phyloP scores from a whole-genome alignment of 2,329 filamentous ascomycete genomes.

The Diaporthe sp. region DNA sequence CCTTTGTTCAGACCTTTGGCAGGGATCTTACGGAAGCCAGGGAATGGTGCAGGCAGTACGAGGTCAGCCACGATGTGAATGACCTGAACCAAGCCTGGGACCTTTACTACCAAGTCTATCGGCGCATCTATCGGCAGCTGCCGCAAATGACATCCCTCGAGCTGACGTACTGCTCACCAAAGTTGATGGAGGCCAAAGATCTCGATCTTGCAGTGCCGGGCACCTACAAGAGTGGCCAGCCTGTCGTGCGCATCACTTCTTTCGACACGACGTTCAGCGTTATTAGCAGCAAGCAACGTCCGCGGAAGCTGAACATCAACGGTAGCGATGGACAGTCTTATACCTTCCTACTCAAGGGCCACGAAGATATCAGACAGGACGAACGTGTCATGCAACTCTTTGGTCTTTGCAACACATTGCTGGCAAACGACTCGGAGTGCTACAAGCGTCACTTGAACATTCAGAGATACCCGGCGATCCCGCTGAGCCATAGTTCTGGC shows the following conservation, averaged over 20 bases:
- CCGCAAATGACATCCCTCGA: slow-evolving; percentile 94
- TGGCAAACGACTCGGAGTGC: slow-evolving; percentile 93
- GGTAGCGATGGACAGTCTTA: slow-evolving; percentile 92
- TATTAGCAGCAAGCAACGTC: slow-evolving; percentile 96
- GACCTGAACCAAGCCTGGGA: slow-evolving; percentile 99
- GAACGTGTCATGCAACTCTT: slow-evolving; percentile 99
- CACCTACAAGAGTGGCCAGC: slow-evolving; percentile 84
- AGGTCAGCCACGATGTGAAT: slow-evolving; percentile 87
- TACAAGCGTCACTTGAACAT: slow-evolving; percentile 98
- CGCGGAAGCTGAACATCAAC: slow-evolving; percentile 87
- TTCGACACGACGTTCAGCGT: slow-evolving; percentile 93
- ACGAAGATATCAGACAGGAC: slow-evolving; percentile 98
- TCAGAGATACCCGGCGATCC: slow-evolving; percentile 96
- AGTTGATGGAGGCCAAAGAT: slow-evolving; percentile 86
- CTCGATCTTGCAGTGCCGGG: slow-evolving; percentile 96
- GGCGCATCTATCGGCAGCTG: slow-evolving; percentile 92
- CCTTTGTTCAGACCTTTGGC: slow-evolving; percentile 97
- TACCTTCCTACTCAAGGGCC: slow-evolving; percentile 95
- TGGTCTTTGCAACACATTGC: slow-evolving; percentile 94
- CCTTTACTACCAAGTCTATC: slow-evolving; percentile 98
- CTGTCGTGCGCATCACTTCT: slow-evolving; percentile 86
- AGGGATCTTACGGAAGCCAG: slow-evolving; percentile 94
- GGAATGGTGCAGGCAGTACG: slow-evolving; percentile 95
- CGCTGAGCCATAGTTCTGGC: slow-evolving; percentile 95
- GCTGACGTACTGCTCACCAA: slow-evolving; percentile 96